Evolutionary conservation across 345 rosid genomes (phyloP).

Genomic region (Angophora floribunda): DNA sequence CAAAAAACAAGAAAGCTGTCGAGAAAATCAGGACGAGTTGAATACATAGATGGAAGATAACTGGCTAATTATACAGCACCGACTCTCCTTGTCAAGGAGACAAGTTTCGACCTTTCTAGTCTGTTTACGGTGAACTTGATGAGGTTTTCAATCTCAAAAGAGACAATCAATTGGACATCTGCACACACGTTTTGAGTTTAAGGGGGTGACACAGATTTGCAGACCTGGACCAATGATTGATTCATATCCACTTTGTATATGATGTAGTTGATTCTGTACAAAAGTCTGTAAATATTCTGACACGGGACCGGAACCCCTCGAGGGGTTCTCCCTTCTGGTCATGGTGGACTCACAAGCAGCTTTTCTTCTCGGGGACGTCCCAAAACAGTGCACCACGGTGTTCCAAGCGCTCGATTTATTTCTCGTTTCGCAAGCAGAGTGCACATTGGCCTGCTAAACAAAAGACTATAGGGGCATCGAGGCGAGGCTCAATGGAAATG

Average conservation of each 20-base stretch:
- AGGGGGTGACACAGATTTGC: not conserved
- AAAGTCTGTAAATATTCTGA: not conserved
- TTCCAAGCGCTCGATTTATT: not conserved
- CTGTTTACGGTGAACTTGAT: not conserved
- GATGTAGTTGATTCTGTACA: not conserved
- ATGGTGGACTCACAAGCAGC: not conserved
- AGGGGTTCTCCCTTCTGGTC: not conserved
- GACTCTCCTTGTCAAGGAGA: not conserved
- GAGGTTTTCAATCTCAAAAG: not conserved
- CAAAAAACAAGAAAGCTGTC: not conserved
- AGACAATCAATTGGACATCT: not conserved
- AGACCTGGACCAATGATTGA: not conserved
- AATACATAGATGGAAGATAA: not conserved
- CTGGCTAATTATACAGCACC: not conserved
- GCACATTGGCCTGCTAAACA: not conserved
- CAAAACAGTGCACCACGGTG: not conserved
- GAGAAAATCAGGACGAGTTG: not conserved
- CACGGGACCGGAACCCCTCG: not conserved
- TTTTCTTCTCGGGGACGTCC: not conserved
- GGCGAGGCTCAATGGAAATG: not conserved
- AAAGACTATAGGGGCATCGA: not conserved
- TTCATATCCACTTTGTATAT: not conserved
- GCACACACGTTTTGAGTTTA: not conserved
- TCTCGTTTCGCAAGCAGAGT: not conserved
- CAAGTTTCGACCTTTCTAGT: not conserved